These are phyloP conservation scores for Fusarium gaditjirri DNA, from an alignment of 2,329 filamentous ascomycete species.

Conservation along the genomic window DNA sequence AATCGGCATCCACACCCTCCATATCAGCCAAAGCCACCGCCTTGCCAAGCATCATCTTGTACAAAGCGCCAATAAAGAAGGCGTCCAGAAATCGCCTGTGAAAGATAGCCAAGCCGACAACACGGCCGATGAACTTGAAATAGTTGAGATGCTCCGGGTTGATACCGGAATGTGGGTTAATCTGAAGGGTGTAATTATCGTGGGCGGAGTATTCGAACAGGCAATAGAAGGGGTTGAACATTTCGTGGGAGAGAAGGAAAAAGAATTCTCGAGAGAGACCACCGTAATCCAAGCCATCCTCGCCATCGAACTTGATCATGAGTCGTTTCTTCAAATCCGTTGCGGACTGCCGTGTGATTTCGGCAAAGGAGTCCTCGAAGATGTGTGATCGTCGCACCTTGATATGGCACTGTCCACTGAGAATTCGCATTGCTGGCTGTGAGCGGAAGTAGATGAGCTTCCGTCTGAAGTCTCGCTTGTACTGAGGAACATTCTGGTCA, in stretches of 20 bases:
- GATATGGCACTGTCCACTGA: constrained; percentile 97
- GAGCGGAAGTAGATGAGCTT: constrained; percentile 99
- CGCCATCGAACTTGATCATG: constrained; percentile 99
- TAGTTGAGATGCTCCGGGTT: constrained; percentile 99
- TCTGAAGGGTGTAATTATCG: constrained; percentile 99
- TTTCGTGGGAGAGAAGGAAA: constrained; percentile 98
- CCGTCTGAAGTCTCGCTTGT: constrained; percentile 97
- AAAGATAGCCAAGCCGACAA: constrained; percentile 97
- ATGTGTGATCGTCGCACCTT: constrained; percentile 97
- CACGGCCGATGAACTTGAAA: constrained; percentile 99
- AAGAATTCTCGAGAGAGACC: constrained; percentile 99
- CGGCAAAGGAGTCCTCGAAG: constrained; percentile 98
- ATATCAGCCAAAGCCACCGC: constrained; percentile 92
- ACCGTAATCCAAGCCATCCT: constrained; percentile 97
- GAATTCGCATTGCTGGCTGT: constrained; percentile 93
- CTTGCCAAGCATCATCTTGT: constrained; percentile 99
- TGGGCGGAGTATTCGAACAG: constrained; percentile 99
- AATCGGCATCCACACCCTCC: constrained; percentile 98
- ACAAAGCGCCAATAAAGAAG: constrained; percentile 98
- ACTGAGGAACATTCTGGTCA: constrained; percentile 98
- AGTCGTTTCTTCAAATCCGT: constrained; percentile 97
- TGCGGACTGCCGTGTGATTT: constrained; percentile 96
- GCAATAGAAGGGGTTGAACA: constrained; percentile 99
- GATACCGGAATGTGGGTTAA: constrained; percentile 99
- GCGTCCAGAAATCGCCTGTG: constrained; percentile 96